Base-by-base conservation (phyloP, 108 stramenopile species). In the Stephanodiscus triporus region DNA sequence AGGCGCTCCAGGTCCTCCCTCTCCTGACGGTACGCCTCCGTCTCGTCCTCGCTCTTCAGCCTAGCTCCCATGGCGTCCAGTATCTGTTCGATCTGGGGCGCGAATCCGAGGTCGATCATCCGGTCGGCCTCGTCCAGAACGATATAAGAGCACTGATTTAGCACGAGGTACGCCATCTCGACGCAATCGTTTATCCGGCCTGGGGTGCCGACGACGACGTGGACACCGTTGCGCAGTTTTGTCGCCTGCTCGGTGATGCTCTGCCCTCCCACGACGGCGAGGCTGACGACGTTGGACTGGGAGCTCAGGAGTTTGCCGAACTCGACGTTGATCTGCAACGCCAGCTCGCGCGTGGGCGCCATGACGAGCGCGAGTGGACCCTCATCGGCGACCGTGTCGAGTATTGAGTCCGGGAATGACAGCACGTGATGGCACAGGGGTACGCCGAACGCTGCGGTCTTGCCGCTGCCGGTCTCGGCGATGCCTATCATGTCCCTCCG, bases 161-260 rank as follows among this genome's bases (percentile, higher is more conserved):
- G 80, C 9, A 98, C 97, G 70, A 99, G 63, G 76, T 97, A 98
- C 17, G 88, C 85, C 85, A 87, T 89, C 65, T 98, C 96, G 29
- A 99, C 72, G 73, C 96, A 97, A 60, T 99, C 99, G 45, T 97
- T 89, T 42, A 99, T 87, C n/a, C 99, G 91, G 2, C 99, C 99
- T 0, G 99, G 99, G 1, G 99, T 98, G 11, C 96, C 99, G 13
- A 99, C 95, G 30, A 99, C 90, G 53, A 99, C 86, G 61, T 99
- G 96, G 9, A 95, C 95, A 13, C 98, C 98, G 42, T 89, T 72
- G 26, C 98, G 84, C 23, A 99, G 70, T 71, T 85, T 73, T 34
- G 85, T 89, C 20, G 91, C 97, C 81, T 99, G 97, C 43, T 87
- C 87, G 55, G 95, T 91, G 54, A 98, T 95, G 30, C 72, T 71